These are phyloP conservation scores for Colletotrichum sp. DNA, from an alignment of 2,329 filamentous ascomycete genomes.

Conservation along the genomic window DNA sequence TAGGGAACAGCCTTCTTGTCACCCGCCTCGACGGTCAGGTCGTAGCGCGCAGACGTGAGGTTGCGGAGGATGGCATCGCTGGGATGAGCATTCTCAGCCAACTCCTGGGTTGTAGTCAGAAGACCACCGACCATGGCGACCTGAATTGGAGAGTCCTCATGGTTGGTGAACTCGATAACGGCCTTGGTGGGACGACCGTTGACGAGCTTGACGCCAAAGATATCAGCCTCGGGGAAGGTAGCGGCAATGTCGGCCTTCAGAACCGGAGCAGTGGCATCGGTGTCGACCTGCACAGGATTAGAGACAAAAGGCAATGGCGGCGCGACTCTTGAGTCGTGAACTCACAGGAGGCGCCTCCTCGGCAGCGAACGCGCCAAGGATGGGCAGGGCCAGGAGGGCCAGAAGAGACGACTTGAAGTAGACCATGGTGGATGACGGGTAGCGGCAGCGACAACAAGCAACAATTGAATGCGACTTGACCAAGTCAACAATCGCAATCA, in stretches of 20 bases:
- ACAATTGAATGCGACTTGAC: slow-evolving; percentile 15
- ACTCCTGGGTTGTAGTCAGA: slow-evolving; percentile 64
- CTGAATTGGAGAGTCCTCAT: slow-evolving; percentile 77
- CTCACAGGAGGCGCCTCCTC: slow-evolving; percentile 53
- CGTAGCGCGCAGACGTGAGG: slow-evolving; percentile 79
- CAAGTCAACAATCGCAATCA: slow-evolving; percentile 34
- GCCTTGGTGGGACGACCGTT: slow-evolving; percentile 89
- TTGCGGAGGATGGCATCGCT: slow-evolving; percentile 76
- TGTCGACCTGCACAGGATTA: slow-evolving; percentile 23
- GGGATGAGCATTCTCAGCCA: slow-evolving; percentile 51
- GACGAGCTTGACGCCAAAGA: slow-evolving; percentile 94
- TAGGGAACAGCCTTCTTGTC: slow-evolving; percentile 80
- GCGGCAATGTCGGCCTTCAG: slow-evolving; percentile 70
- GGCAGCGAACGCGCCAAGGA: slow-evolving; percentile 68
- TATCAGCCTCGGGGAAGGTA: slow-evolving; percentile 73
- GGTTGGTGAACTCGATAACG: slow-evolving; percentile 82
- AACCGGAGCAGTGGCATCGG: slow-evolving; percentile 26
- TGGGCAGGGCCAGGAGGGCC: slow-evolving; percentile 73
- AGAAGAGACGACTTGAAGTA: slow-evolving; percentile 75
- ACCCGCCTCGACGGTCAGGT: slow-evolving; percentile 75
- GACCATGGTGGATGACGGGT: slow-evolving; percentile 62
- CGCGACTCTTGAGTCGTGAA: slow-evolving; percentile 24
- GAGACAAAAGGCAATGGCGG: neutral
- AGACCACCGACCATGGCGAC: slow-evolving; percentile 80
- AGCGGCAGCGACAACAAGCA: slow-evolving; percentile 20